Evolutionary conservation across 2,329 filamentous ascomycete genomes (phyloP).

Genomic region (Ophiostoma australiae): DNA sequence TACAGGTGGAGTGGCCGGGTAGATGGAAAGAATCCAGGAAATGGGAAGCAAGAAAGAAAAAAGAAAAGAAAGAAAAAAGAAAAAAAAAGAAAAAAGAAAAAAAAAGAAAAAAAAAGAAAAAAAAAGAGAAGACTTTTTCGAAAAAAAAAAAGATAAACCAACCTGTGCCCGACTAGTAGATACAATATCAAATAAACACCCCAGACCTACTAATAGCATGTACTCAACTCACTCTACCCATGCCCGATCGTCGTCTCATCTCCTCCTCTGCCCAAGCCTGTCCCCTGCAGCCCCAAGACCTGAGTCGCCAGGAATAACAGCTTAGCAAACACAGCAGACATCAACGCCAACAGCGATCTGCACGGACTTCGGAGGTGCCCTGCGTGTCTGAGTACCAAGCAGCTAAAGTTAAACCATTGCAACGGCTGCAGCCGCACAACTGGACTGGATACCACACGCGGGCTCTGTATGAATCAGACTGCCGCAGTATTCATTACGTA

Average conservation of each 20-base stretch:
- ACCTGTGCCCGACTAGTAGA: too few species aligned
- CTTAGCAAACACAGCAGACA: neutral
- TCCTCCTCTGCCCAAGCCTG: neutral
- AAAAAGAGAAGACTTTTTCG: too few species aligned
- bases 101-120: too few species aligned
- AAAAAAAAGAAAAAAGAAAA: neutral
- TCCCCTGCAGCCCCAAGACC: neutral
- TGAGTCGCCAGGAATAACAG: neutral
- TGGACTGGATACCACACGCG: neutral
- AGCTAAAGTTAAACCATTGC: too few species aligned
- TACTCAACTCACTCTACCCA: neutral
- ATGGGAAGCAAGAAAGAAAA: neutral
- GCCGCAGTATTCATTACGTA: slow-evolving; percentile 25
- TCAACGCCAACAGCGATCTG: neutral
- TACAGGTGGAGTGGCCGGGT: neutral
- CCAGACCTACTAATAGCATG: too few species aligned
- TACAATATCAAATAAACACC: too few species aligned
- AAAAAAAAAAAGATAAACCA: too few species aligned
- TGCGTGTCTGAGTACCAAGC: too few species aligned
- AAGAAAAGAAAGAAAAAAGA: neutral
- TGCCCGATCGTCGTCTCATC: neutral
- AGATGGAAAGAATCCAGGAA: neutral
- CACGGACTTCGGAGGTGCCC: neutral
- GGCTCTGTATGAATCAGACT: neutral
- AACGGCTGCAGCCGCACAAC: neutral